Evolutionary conservation across 1,284 basidiomycete species (phyloP).

Genomic region (Heterobasidion parviporum): DNA sequence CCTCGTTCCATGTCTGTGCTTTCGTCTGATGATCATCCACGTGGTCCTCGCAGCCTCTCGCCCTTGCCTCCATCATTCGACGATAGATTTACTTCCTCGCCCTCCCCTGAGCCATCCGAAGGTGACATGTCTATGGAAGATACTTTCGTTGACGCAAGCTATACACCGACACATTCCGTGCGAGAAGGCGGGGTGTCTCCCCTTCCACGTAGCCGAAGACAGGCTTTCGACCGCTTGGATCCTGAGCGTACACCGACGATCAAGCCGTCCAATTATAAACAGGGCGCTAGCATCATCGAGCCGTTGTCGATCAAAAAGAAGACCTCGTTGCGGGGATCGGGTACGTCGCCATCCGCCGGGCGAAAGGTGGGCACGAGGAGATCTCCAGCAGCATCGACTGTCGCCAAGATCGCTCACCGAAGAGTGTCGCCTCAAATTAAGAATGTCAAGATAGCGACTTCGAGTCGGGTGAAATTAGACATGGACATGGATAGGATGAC

Average conservation of each 20-base stretch:
- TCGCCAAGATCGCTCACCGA: constrained; percentile 2
- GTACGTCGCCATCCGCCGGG: constrained; percentile 18
- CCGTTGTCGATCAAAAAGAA: constrained; percentile 80
- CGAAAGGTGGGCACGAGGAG: too few species aligned
- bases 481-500: too few species aligned
- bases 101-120: constrained; percentile 35
- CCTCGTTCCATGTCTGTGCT: constrained; percentile 31
- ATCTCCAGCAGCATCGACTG: too few species aligned
- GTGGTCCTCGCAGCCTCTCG: constrained; percentile 66
- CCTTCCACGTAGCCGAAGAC: constrained; percentile 61
- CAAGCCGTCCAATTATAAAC: constrained; percentile 16
- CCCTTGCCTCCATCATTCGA: constrained; percentile 39
- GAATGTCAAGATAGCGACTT: too few species aligned
- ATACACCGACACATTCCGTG: constrained; percentile 16
- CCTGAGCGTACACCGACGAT: constrained; percentile 45
- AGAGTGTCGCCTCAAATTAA: not conserved
- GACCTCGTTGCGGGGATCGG: constrained; percentile 19
- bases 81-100: constrained; percentile 18
- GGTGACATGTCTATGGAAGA: constrained; percentile 27
- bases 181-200: constrained; percentile 26
- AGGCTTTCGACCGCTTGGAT: constrained; percentile 44
- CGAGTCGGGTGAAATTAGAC: too few species aligned
- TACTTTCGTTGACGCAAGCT: constrained; percentile 23
- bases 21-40: constrained; percentile 47
- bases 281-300: constrained; percentile 30